phyloP scores from a whole-genome alignment of 805 yeast species.

The Diddensiella transvaalensis region DNA sequence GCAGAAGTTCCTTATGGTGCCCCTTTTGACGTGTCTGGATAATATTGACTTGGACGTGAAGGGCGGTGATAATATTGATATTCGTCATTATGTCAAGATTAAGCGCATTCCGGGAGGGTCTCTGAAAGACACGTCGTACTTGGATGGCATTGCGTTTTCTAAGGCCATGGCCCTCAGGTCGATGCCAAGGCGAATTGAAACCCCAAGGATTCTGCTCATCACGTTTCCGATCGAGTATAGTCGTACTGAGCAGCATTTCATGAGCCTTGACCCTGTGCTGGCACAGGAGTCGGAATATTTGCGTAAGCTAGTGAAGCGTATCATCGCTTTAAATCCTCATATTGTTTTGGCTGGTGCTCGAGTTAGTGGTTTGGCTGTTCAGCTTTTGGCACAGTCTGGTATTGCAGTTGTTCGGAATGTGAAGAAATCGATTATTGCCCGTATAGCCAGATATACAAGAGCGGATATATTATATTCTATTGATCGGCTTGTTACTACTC shows the following conservation, averaged over 20 bases:
- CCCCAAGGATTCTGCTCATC: slow-evolving; percentile 76
- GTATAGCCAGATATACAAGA: slow-evolving; percentile 72
- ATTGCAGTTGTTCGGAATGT: slow-evolving; percentile 78
- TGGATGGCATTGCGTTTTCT: slow-evolving; percentile 83
- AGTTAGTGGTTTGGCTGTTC: slow-evolving; percentile 78
- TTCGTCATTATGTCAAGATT: slow-evolving; percentile 82
- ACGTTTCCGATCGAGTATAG: slow-evolving; percentile 88
- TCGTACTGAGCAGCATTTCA: slow-evolving; percentile 63
- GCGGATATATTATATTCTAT: slow-evolving; percentile 85
- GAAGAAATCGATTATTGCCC: slow-evolving; percentile 75
- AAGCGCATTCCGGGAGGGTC: slow-evolving; percentile 79
- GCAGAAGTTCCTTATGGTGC: slow-evolving; percentile 49
- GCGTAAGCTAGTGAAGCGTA: slow-evolving; percentile 73
- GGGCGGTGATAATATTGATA: slow-evolving; percentile 73
- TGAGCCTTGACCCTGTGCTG: slow-evolving; percentile 76
- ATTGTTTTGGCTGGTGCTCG: slow-evolving; percentile 73
- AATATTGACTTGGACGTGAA: slow-evolving; percentile 55
- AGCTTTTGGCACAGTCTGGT: slow-evolving; percentile 65
- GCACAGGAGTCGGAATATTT: slow-evolving; percentile 87
- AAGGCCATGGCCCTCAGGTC: slow-evolving; percentile 73
- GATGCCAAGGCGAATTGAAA: slow-evolving; percentile 62
- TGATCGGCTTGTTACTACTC: slow-evolving; percentile 71
- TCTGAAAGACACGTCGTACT: slow-evolving; percentile 52
- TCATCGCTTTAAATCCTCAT: slow-evolving; percentile 72
- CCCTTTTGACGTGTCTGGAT: slow-evolving; percentile 54